Percentiles rank a stretch among this genome's conserved stretches.
Conservation (phyloP, 495 filamentous ascomycete genomes). For the Aspergillus carlsbadensis region DNA sequence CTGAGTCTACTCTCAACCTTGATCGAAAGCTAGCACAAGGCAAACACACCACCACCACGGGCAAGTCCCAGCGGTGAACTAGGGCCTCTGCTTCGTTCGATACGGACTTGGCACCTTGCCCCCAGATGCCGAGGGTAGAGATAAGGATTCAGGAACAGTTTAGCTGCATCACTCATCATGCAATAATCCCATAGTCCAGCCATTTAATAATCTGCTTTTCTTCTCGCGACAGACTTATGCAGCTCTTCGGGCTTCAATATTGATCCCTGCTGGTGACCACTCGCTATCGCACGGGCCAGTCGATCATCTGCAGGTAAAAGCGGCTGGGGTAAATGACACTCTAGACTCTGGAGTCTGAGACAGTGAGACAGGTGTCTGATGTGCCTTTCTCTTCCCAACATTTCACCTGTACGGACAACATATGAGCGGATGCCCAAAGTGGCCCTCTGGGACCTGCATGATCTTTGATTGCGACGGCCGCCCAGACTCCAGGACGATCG, state of each 20-base stretch:
- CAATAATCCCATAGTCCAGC: background rate
- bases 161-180: background rate
- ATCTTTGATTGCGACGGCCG: slow-evolving; percentile 1
- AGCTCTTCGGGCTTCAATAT: background rate
- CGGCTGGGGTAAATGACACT: slow-evolving; percentile 10
- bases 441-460: background rate
- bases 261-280: background rate
- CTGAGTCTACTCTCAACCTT: no score
- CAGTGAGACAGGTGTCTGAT: no score
- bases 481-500: no score
- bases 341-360: no score
- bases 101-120: background rate
- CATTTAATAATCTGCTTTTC: background rate
- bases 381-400: no score
- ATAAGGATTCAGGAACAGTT: background rate
- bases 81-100: background rate
- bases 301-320: slow-evolving; percentile 16
- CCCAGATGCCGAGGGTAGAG: background rate
- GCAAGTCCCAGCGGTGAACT: no score
- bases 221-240: background rate
- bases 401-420: background rate
- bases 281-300: slow-evolving; percentile 1
- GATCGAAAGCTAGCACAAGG: no score
- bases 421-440: background rate
- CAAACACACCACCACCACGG: no score